These are phyloP conservation scores for Neurospora discreta DNA, from an alignment of 495 filamentous ascomycete genomes.

Conservation along the genomic window DNA sequence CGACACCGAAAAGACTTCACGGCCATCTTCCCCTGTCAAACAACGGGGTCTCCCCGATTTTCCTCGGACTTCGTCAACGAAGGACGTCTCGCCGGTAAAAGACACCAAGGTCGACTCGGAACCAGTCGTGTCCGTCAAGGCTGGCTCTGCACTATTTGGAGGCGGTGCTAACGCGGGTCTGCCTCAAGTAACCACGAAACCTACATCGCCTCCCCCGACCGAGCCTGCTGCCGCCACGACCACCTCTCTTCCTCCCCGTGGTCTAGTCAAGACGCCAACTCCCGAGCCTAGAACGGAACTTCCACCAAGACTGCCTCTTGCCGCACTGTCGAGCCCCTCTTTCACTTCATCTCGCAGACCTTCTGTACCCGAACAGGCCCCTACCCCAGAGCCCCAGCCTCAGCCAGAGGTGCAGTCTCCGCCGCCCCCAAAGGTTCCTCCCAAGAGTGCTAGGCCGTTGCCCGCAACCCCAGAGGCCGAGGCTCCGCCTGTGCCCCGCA, in stretches of 20 bases:
- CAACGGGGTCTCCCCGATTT: conserved; percentile 5
- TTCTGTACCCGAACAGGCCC: neutral
- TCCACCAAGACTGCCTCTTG: conserved; percentile 5
- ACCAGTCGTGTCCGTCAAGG: conserved; percentile 31
- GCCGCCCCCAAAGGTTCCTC: conserved; percentile 3
- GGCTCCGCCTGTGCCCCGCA: neutral
- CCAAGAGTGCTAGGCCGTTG: conserved; percentile 19
- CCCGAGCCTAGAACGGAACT: conserved; percentile 4
- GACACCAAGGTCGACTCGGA: conserved; percentile 19
- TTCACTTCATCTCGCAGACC: neutral
- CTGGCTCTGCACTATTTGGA: conserved; percentile 7
- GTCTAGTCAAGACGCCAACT: neutral
- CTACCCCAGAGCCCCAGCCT: neutral
- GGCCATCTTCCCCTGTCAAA: conserved; percentile 17
- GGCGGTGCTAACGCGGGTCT: conserved; percentile 9
- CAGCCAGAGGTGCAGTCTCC: neutral
- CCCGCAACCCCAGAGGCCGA: conserved; percentile 12
- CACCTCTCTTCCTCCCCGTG: neutral
- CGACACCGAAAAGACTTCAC: conserved; percentile 16
- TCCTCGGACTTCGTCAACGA: conserved; percentile 5
- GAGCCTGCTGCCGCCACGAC: neutral
- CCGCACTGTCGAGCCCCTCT: neutral
- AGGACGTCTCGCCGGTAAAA: neutral
- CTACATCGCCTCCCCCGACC: neutral
- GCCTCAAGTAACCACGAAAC: conserved; percentile 2